A percentile compares a stretch with the other conserved stretches of the same genome.
Evolutionary conservation across 495 filamentous ascomycete species (phyloP).

Genomic region (Penicillium paxilli): DNA sequence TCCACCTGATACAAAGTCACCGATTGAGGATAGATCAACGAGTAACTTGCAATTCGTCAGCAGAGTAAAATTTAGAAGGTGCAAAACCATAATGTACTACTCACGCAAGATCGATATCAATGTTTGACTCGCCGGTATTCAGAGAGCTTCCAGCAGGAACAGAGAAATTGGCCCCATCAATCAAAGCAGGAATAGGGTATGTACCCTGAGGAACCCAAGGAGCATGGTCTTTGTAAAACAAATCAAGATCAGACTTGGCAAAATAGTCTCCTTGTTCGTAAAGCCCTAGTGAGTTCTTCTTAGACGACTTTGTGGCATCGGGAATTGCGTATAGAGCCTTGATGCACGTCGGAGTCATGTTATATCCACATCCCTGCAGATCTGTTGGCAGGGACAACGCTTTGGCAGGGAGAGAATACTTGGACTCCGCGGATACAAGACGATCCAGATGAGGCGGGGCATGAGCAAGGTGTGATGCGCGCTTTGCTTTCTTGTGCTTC

Average conservation of each 20-base stretch:
- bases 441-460: conserved; percentile 7
- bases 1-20: conserved; percentile 58
- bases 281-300: conserved; percentile 54
- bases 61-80: too few species aligned
- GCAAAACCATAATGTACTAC: not conserved
- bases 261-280: conserved; percentile 50
- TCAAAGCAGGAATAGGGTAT: conserved; percentile 39
- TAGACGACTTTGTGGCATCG: conserved; percentile 29
- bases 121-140: conserved; percentile 43
- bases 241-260: conserved; percentile 56
- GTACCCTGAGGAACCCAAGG: conserved; percentile 42
- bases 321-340: conserved; percentile 55
- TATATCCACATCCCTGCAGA: conserved; percentile 36
- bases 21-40: conserved; percentile 54
- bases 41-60: conserved; percentile 19
- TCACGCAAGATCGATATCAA: conserved; percentile 48
- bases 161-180: conserved; percentile 43
- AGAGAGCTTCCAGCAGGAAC: conserved; percentile 25
- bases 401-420: conserved; percentile 15
- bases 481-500: conserved; percentile 22
- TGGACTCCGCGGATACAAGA: not conserved
- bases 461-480: conserved; percentile 19
- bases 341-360: conserved; percentile 56
- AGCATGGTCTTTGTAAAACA: conserved; percentile 54
- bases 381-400: conserved; percentile 15